These are phyloP conservation scores for Trametes gibbosa DNA, from an alignment of 768 basidiomycete species.

Conservation along the genomic window DNA sequence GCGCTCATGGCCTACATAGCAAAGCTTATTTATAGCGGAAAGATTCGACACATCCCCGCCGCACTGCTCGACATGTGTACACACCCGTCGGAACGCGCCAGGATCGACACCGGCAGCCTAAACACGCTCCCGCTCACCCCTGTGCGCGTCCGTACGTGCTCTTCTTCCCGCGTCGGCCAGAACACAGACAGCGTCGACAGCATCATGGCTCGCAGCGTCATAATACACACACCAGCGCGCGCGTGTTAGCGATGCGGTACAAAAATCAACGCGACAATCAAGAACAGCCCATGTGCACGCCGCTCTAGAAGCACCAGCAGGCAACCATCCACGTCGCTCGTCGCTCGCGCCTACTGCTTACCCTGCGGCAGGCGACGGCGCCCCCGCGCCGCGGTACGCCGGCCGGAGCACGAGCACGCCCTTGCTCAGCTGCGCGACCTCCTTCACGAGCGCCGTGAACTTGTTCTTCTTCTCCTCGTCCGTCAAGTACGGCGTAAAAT, in stretches of 20 bases:
- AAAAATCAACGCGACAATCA: neutral
- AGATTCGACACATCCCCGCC: too few relatives aligned
- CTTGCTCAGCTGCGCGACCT: slow-evolving; percentile 70
- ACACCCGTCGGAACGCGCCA: neutral
- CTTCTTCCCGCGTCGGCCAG: too few relatives aligned
- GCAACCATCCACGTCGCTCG: neutral
- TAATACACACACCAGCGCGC: neutral
- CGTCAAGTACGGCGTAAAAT: slow-evolving; percentile 74
- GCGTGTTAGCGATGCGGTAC: neutral
- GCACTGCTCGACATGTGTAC: too few relatives aligned
- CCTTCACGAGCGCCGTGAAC: slow-evolving; percentile 78
- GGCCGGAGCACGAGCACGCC: slow-evolving; percentile 57
- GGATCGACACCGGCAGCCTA: neutral
- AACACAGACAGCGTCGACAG: too few relatives aligned
- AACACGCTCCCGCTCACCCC: too few relatives aligned
- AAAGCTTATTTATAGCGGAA: too few relatives aligned
- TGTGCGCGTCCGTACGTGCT: too few relatives aligned
- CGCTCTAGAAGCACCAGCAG: neutral
- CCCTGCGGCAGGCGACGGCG: slow-evolving; percentile 6
- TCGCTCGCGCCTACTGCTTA: neutral
- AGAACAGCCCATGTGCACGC: slow-evolving; percentile 1
- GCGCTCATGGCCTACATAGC: too few relatives aligned
- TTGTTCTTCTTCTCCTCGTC: slow-evolving; percentile 65
- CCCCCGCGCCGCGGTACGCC: slow-evolving; percentile 21
- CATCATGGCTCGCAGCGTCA: neutral